A percentile compares a stretch with the other conserved stretches of the same genome.
Conservation (phyloP, 2,329 filamentous ascomycete genomes). For the Nemania serpens region DNA sequence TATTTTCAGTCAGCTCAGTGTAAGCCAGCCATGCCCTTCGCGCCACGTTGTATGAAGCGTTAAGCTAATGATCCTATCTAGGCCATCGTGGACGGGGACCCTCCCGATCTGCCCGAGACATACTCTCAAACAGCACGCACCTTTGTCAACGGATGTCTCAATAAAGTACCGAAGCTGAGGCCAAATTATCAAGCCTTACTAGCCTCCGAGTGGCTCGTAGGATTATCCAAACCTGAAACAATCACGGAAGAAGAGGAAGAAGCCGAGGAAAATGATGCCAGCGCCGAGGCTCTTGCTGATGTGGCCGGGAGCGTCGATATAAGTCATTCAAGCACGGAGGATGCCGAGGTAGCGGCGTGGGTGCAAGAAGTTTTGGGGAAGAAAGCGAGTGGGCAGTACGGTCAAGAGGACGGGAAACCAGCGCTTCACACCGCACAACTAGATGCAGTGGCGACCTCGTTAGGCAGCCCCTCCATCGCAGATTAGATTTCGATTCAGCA, state of each 20-base stretch:
- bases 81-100: conserved; percentile 98
- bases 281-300: conserved; percentile 48
- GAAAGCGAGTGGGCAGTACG: conserved; percentile 60
- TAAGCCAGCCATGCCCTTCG: conserved; percentile 65
- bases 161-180: conserved; percentile 90
- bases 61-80: conserved; percentile 46
- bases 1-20: conserved; percentile 95
- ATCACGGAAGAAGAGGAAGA: conserved; percentile 45
- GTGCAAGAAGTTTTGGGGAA: conserved; percentile 72
- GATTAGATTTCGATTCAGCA: conserved; percentile 20
- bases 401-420: conserved; percentile 64
- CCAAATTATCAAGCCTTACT: conserved; percentile 92
- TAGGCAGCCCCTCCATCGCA: conserved; percentile 45
- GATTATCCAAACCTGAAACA: conserved; percentile 70
- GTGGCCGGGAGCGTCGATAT: conserved; percentile 52
- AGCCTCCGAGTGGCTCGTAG: conserved; percentile 84
- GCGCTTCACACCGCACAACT: conserved; percentile 87
- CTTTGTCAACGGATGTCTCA: conserved; percentile 87
- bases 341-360: conserved; percentile 87
- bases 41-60: neutral
- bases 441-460: conserved; percentile 66
- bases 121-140: conserved; percentile 81
- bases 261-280: conserved; percentile 41
- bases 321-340: conserved; percentile 58
- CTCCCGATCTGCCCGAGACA: conserved; percentile 80